A percentile compares a stretch with the other conserved stretches of the same genome.
phyloP scores from a whole-genome alignment of 495 filamentous ascomycete genomes.

The Astrothelium subdiscretum region DNA sequence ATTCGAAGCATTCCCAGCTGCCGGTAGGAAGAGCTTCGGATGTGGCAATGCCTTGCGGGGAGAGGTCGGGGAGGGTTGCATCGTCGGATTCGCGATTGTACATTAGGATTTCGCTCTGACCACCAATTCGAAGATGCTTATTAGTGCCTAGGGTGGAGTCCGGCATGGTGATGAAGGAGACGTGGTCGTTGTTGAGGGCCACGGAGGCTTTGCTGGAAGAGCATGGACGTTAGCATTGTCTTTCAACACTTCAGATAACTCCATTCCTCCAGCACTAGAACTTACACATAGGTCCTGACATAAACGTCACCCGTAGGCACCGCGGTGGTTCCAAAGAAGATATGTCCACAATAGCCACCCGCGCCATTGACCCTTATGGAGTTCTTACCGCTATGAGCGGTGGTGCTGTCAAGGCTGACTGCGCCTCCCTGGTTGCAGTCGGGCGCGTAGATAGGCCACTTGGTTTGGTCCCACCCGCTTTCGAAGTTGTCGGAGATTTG shows the following conservation, averaged over 20 bases:
- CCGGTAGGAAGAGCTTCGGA: conserved; percentile 37
- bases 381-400: conserved; percentile 43
- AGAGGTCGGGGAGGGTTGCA: conserved; percentile 47
- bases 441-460: conserved; percentile 43
- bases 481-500: conserved; percentile 45
- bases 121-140: conserved; percentile 48
- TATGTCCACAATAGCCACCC: conserved; percentile 47
- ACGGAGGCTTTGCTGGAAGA: conserved; percentile 37
- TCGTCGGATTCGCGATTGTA: conserved; percentile 51
- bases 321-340: conserved; percentile 46
- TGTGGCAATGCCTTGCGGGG: conserved; percentile 41
- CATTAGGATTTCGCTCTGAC: conserved; percentile 45
- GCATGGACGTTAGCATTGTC: conserved; percentile 17
- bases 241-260: conserved; percentile 6
- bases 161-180: conserved; percentile 51
- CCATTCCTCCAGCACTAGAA: conserved; percentile 6
- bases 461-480: conserved; percentile 38
- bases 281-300: conserved; percentile 42
- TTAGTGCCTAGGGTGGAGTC: conserved; percentile 41
- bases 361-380: conserved; percentile 41
- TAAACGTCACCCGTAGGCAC: conserved; percentile 45
- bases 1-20: conserved; percentile 46
- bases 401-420: conserved; percentile 39
- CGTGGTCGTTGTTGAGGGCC: conserved; percentile 41
- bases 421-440: conserved; percentile 47